Conservation (phyloP, 2,329 filamentous ascomycete species). For the Fusarium coicis region DNA sequence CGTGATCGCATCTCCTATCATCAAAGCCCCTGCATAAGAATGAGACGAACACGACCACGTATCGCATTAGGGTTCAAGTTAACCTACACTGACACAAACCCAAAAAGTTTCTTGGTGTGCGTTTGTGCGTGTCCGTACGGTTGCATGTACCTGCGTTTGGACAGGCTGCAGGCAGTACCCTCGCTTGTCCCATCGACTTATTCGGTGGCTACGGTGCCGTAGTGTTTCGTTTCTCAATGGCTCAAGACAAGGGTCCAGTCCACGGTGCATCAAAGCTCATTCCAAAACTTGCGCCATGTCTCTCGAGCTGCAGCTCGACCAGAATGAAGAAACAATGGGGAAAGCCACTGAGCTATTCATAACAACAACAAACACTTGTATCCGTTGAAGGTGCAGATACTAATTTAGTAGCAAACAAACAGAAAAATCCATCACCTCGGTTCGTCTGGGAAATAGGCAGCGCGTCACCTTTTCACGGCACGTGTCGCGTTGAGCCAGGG, state of each 20-base stretch:
- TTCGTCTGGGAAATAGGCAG: slow-evolving; percentile 23
- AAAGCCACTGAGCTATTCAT: slow-evolving; percentile 7
- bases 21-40: not conserved
- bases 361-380: not conserved
- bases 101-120: slow-evolving; percentile 4
- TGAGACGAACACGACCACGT: slow-evolving; percentile 7
- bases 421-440: not conserved
- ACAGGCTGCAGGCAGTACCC: slow-evolving; percentile 14
- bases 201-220: slow-evolving; percentile 23
- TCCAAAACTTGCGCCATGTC: slow-evolving; percentile 27
- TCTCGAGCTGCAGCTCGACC: slow-evolving; percentile 4
- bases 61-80: slow-evolving; percentile 3
- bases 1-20: not conserved
- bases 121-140: not conserved
- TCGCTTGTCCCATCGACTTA: slow-evolving; percentile 28
- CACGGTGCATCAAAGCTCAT: slow-evolving; percentile 19
- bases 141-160: slow-evolving; percentile 28
- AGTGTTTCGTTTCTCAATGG: slow-evolving; percentile 39
- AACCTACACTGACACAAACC: slow-evolving; percentile 4
- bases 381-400: slow-evolving; percentile 5
- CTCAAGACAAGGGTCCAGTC: slow-evolving; percentile 25
- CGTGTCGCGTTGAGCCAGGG: slow-evolving; percentile 32
- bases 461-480: slow-evolving; percentile 35
- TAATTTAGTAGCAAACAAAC: not conserved
- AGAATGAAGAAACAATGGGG: slow-evolving; percentile 4